Evolutionary conservation across 148 eudicot species (phyloP).

Genomic region (Chenopodium quinoa): DNA sequence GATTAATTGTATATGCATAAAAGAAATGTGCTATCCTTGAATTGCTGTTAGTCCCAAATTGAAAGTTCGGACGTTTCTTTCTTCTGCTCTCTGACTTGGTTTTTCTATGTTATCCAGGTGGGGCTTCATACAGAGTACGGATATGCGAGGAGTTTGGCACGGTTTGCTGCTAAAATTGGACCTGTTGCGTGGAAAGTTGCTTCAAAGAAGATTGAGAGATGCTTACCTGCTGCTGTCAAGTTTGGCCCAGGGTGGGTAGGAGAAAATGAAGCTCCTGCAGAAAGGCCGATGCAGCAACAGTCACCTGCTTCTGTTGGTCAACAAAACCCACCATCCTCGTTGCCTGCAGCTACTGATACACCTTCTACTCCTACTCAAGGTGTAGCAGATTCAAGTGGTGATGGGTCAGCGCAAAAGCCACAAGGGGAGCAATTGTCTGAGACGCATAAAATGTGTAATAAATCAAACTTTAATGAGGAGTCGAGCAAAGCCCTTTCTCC

Average conservation of each 20-base stretch:
- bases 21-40: background rate
- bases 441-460: constrained; percentile 9
- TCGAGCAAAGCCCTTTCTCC: constrained; percentile 15
- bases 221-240: constrained; percentile 57
- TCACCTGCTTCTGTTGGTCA: constrained; percentile 22
- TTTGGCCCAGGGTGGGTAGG: constrained; percentile 92
- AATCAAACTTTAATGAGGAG: constrained; percentile 13
- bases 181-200: constrained; percentile 86
- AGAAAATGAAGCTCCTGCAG: constrained; percentile 41
- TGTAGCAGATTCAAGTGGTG: constrained; percentile 18
- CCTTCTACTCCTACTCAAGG: constrained; percentile 13
- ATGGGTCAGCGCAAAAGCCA: constrained; percentile 18
- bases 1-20: background rate
- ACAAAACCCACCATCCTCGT: constrained; percentile 21
- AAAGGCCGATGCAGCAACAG: constrained; percentile 19
- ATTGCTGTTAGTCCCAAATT: background rate
- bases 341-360: constrained; percentile 19
- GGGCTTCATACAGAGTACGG: constrained; percentile 69
- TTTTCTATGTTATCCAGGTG: constrained; percentile 46
- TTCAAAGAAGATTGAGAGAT: constrained; percentile 55
- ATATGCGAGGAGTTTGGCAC: constrained; percentile 85
- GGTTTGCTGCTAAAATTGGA: constrained; percentile 82
- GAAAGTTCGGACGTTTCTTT: background rate
- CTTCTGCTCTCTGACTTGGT: background rate
- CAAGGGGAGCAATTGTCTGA: constrained; percentile 11